Evolutionary conservation across 768 basidiomycete species (phyloP), one percentile per base, ranked within the genome.

Genomic region (Chalciporus sphaerocephalus): DNA sequence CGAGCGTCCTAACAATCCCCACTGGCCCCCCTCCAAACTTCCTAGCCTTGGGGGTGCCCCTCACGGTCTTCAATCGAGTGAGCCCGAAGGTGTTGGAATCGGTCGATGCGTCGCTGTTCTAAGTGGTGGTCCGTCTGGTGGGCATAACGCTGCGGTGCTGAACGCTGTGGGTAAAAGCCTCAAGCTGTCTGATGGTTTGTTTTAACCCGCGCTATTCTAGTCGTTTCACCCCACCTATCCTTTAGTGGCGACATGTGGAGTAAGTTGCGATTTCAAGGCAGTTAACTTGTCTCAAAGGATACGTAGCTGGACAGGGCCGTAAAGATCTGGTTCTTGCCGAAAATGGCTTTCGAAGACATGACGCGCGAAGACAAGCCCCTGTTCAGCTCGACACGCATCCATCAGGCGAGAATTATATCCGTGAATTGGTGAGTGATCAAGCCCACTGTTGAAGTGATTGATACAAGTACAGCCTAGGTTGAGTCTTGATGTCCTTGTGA

Each of bases 211-310:
- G 38, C 30, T 35, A 27, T 4, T 18, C 20, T 34, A 88, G 86
- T 78, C 81, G 21, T 91, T 90, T 63, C 85, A 90, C 59, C 73
- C 78, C 0, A 64, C 65, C 9, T 64, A 74, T 41, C 84, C 85
- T 4, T 53, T 90, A 13, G 72, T 91, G 41, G 87, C 86, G 9
- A 91, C 88, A 13, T 84, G 86, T 55, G 87, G 87, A 17, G 87
- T 89, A 60, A 48, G 81, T 67, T 6, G 11, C 21, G 40, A 13
- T 34, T 20, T 25, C 23, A 35, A 5, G 33, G 42, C 16, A 32
- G 33, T 36, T 12, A n/a, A 13, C 35, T 23, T 20, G 22, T 51
- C 42, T 54, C 27, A 46, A 12, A 2, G 17, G 18, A 3, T 13
- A 20, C 25, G 45, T 42, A 90, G 87, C 69, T 87, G 52, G 88